These are phyloP conservation scores for Debaryomyces sp. DNA, from an alignment of 1,139 yeast species.

Conservation along the genomic window DNA sequence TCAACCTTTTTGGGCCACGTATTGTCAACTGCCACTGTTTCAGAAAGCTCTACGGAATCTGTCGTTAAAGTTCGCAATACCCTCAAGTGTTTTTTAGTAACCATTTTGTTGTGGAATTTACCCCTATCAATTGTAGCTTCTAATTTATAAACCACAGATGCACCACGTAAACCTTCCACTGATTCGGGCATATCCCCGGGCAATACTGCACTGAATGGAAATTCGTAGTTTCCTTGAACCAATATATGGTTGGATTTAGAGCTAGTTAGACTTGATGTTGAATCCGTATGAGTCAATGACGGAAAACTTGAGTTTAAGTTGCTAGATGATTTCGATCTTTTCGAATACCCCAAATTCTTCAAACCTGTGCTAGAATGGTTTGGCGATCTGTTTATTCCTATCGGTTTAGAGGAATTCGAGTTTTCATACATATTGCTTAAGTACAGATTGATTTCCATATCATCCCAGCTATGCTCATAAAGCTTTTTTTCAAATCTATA, in stretches of 20 bases:
- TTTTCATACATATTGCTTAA: conserved; percentile 35
- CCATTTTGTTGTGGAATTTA: conserved; percentile 65
- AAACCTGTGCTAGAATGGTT: conserved; percentile 39
- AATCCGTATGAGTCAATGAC: conserved; percentile 15
- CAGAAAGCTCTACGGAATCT: conserved; percentile 85
- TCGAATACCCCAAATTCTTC: conserved; percentile 31
- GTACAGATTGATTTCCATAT: conserved; percentile 50
- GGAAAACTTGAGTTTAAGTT: conserved; percentile 22
- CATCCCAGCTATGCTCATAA: conserved; percentile 79
- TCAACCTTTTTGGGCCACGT: conserved; percentile 97
- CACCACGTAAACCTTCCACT: conserved; percentile 88
- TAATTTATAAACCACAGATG: conserved; percentile 73
- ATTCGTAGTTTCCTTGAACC: conserved; percentile 78
- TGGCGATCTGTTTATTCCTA: conserved; percentile 23
- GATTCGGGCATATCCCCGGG: conserved; percentile 90
- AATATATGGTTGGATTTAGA: conserved; percentile 10
- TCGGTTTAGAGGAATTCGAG: conserved; percentile 9
- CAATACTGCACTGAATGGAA: conserved; percentile 82
- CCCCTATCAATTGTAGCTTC: conserved; percentile 86
- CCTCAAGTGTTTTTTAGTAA: conserved; percentile 73
- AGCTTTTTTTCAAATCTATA: conserved; percentile 63
- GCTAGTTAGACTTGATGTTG: conserved; percentile 17
- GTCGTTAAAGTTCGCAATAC: conserved; percentile 88
- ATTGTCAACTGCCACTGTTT: conserved; percentile 92
- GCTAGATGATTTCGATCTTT: conserved; percentile 37